Conservation (phyloP, 352 stramenopile genomes). For the Chrysophaeum taylorii region DNA sequence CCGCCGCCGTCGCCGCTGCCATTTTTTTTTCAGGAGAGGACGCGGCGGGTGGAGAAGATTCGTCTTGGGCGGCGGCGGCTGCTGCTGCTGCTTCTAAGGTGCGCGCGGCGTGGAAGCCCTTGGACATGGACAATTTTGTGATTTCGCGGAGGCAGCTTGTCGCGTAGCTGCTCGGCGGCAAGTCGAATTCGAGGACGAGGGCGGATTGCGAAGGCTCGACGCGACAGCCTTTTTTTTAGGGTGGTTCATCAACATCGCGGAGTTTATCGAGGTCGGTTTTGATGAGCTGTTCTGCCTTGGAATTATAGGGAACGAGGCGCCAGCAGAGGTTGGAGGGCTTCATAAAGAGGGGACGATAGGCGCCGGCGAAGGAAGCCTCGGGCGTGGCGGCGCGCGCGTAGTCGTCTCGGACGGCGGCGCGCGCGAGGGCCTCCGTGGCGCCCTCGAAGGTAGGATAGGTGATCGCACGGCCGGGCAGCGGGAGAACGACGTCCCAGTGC, state of each 20-base stretch:
- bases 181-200: neutral
- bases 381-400: neutral
- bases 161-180: constrained; percentile 2
- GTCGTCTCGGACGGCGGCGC: no score
- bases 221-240: neutral
- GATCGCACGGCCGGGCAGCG: constrained; percentile 80
- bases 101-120: neutral
- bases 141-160: constrained; percentile 1
- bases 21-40: no score
- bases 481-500: constrained; percentile 89
- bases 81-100: no score
- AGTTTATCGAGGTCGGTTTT: neutral
- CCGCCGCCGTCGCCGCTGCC: no score
- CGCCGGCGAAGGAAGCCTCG: neutral
- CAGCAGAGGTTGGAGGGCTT: neutral
- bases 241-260: neutral
- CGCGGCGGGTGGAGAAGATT: no score
- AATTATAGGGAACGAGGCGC: neutral
- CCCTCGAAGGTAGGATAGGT: constrained; percentile 47
- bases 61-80: no score
- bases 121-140: neutral
- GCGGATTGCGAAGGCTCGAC: neutral
- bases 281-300: neutral
- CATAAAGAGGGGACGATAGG: neutral
- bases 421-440: neutral